Evolutionary conservation across 257 asterid species (phyloP), one percentile per base, ranked within the genome.

Genomic region (Paulownia fortunei): DNA sequence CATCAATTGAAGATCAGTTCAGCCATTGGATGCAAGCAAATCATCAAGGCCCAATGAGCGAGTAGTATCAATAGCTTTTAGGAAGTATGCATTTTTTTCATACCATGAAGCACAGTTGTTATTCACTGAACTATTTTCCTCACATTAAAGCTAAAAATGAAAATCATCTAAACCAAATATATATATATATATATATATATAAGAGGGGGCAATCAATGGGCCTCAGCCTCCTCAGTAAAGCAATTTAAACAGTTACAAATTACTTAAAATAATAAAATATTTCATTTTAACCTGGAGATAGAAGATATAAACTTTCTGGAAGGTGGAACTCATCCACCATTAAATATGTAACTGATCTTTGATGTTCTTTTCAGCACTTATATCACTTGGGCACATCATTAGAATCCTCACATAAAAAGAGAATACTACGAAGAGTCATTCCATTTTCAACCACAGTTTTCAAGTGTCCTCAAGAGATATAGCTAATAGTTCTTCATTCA

Each of bases 41-140:
- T 54, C 69, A 46, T 67, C 65, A 21, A 80, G 67, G 55, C 27
- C 56, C 42, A 64, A 32, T 72, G 10, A 65, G 49, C 75, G 30
- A 16, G 23, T 67, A 23, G 36, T 24, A 64, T 4, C n/a, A 5
- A 60, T 47, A 26, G 51, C 32, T 71, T 71, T 19, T 62, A 13
- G 54, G 41, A 37, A 58, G 19, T 51, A 15, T 5, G 69, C 36
- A 12, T 71, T 63, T 42, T 27, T n/a, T 64, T 49, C 47, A 62
- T 58, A 15, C 12, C 71, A 72, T 55, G 30, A 13, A 34, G 58
- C 49, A 55, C 55, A 67, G 49, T 15, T 30, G 63, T 56, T 8
- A 63, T 30, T 19, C 44, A 41, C 26, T 60, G n/a, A 66, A 55
- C 46, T 34, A 52, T 4, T 26, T 23, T 66, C 70, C 46, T 34